Evolutionary conservation across 176 grass and related monocot species (phyloP).

Genomic region (Bolboschoenus planiculmis): DNA sequence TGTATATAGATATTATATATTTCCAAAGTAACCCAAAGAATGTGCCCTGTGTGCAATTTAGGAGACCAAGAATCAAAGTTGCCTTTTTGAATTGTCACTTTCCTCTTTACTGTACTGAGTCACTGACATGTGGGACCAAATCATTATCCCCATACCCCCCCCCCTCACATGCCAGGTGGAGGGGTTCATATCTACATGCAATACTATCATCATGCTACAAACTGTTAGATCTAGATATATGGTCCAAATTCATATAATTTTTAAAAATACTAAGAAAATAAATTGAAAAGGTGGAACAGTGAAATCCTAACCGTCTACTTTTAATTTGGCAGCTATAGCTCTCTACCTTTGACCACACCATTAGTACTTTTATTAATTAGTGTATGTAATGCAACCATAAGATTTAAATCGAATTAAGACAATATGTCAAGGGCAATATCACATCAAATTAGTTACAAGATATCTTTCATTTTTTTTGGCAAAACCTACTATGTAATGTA

Average conservation of each 20-base stretch:
- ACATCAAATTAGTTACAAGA: neutral
- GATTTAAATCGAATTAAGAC: neutral
- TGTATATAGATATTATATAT: too few species aligned
- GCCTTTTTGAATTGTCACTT: slow-evolving; percentile 4
- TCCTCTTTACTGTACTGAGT: neutral
- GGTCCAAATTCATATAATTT: neutral
- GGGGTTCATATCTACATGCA: neutral
- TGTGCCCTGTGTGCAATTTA: neutral
- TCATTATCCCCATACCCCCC: neutral
- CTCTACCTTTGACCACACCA: neutral
- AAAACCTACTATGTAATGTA: too few species aligned
- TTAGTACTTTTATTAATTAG: neutral
- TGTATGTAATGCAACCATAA: neutral
- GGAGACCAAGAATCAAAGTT: slow-evolving; percentile 18
- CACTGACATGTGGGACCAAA: neutral
- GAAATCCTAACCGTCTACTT: neutral
- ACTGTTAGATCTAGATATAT: neutral
- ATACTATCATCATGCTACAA: neutral
- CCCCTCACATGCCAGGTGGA: slow-evolving; percentile 4
- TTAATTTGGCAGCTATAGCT: neutral
- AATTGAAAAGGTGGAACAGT: neutral
- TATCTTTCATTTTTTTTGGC: slow-evolving; percentile 2
- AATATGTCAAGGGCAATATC: neutral
- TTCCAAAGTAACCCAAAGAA: neutral
- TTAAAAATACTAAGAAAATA: neutral